Conservation (phyloP, 208 protist species). For the Blechomonas ayalai region DNA sequence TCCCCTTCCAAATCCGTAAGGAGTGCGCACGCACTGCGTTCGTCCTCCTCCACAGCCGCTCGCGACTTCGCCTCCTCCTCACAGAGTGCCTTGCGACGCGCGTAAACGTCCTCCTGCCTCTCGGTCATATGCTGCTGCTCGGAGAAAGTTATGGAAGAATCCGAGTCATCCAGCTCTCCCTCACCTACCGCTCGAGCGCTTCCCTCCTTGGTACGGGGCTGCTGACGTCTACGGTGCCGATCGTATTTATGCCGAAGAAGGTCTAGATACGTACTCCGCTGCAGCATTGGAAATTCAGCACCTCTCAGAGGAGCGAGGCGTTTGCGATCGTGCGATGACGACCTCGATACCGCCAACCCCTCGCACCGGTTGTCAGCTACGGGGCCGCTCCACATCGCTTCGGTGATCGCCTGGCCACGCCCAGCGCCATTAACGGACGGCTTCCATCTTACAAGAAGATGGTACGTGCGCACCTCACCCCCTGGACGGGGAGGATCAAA, state of each 20-base stretch:
- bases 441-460: constrained; percentile 11
- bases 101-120: constrained; percentile 4
- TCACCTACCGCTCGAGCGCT: constrained; percentile 2
- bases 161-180: background rate
- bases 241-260: background rate
- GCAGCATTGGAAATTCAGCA: constrained; percentile 1
- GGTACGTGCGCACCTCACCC: constrained; percentile 1
- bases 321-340: no score
- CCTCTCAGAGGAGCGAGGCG: no score
- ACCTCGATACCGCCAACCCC: no score
- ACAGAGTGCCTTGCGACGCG: constrained; percentile 4
- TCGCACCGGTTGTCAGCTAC: no score
- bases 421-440: no score
- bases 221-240: background rate
- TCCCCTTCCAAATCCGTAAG: constrained; percentile 10
- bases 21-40: constrained; percentile 9
- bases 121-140: background rate
- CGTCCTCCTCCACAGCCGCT: constrained; percentile 1
- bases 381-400: no score
- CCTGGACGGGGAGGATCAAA: constrained; percentile 3
- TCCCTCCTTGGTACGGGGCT: background rate
- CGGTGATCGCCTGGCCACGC: no score
- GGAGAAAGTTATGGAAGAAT: background rate
- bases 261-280: constrained; percentile 11
- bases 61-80: constrained; percentile 10